These are phyloP conservation scores for Calonectria henricotiae DNA, from an alignment of 2,329 filamentous ascomycete genomes.

Conservation along the genomic window DNA sequence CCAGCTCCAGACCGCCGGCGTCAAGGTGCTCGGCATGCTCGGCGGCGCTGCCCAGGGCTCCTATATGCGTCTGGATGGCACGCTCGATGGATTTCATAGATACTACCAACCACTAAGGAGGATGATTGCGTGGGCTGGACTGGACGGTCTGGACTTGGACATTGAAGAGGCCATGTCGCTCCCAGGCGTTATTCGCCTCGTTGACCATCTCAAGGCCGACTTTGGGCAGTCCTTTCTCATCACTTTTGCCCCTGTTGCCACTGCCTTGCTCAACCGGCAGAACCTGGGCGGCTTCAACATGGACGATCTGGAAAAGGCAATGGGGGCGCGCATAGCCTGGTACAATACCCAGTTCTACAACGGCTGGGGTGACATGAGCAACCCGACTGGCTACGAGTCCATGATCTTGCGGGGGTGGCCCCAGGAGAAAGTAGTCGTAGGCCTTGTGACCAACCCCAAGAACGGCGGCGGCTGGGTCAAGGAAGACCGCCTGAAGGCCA, in stretches of 20 bases:
- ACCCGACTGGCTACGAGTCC: constrained; percentile 61
- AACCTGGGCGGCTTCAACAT: constrained; percentile 88
- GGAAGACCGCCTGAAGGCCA: constrained; percentile 63
- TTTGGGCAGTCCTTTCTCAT: constrained; percentile 81
- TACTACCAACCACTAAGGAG: constrained; percentile 80
- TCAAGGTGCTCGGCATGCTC: constrained; percentile 88
- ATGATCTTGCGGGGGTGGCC: constrained; percentile 76
- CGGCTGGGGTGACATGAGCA: constrained; percentile 78
- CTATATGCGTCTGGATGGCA: constrained; percentile 72
- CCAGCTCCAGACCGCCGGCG: constrained; percentile 78
- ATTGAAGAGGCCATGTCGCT: constrained; percentile 84
- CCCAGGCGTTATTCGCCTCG: constrained; percentile 74
- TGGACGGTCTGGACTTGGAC: constrained; percentile 82
- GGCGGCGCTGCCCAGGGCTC: constrained; percentile 86
- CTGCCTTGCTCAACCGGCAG: constrained; percentile 71
- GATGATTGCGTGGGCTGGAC: constrained; percentile 72
- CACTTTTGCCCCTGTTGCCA: constrained; percentile 85
- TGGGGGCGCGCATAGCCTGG: constrained; percentile 79
- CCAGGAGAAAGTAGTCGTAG: constrained; percentile 81
- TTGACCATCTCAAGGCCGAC: constrained; percentile 77
- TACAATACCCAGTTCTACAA: constrained; percentile 94
- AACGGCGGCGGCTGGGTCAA: constrained; percentile 73
- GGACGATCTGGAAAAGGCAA: constrained; percentile 76
- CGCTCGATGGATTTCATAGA: constrained; percentile 75
- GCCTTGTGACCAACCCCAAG: constrained; percentile 81